Evolutionary conservation across 1,139 yeast species (phyloP), one percentile per base, ranked within the genome.

Genomic region (Yamadazyma diddensiae): DNA sequence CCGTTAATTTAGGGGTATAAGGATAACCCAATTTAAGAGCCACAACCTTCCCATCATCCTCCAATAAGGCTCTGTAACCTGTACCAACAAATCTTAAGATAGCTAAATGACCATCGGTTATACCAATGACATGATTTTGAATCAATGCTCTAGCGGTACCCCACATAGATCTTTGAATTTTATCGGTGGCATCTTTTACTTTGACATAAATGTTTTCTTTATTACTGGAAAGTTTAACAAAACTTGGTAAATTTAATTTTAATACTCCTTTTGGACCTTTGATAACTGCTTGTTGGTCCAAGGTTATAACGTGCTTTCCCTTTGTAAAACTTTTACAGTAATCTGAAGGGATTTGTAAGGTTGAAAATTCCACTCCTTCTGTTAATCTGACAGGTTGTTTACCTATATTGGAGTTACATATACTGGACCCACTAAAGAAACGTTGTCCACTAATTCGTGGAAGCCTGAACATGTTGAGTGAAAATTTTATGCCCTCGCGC

Each of bases 61-160:
- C 82, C 31, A 85, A 61, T 24, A 74, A 66, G 3, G 95, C 96
- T 60, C 97, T 80, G 72, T 86, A 94, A 55, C 99, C 99, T 11
- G 97, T 92, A 46, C 99, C 99, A 16, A 88, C 95, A 47, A 94
- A 83, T 59, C 81, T 84, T 44, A 94, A 73, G 38, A 90, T 82
- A 24, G 94, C 78, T 44, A 88, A 65, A 55, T 92, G 97, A 10
- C 97, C 97, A 48, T 90, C 97, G 26, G 87, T 77, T 21, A 88
- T 94, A 30, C 99, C 99, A 30, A 76, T 68, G 24, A 92, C 70
- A 49, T 83, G 77, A 60, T 92, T 92, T 50, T 79, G 78, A 31
- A 94, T 58, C 38, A 82, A 69, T 0, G 94, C 75, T 52, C 98
- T 76, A 30, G 85, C 73, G 6, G 98, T 92, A 10, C 98, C 99